These are phyloP conservation scores for Sphagnurus paluster DNA, from an alignment of 1,284 basidiomycete genomes.

Conservation along the genomic window DNA sequence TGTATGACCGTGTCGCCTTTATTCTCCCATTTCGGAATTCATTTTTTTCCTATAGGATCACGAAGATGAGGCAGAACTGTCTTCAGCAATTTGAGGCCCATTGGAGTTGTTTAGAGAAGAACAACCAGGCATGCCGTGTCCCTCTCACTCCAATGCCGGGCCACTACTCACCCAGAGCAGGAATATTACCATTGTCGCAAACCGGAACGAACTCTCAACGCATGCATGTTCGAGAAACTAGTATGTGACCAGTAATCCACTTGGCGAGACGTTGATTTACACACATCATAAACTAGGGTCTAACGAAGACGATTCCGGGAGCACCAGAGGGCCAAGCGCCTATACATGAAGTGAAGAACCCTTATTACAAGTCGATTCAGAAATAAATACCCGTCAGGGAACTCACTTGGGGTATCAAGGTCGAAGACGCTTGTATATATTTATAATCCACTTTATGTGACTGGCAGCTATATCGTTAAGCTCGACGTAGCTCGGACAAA, in stretches of 20 bases:
- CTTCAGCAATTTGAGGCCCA: conserved; percentile 88
- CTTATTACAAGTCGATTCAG: conserved; percentile 79
- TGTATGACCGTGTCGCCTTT: conserved; percentile 56
- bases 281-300: too few species aligned
- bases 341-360: conserved; percentile 89
- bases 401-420: not conserved
- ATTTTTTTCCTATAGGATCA: conserved; percentile 58
- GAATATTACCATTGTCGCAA: conserved; percentile 92
- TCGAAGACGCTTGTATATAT: conserved; percentile 22
- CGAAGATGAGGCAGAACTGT: conserved; percentile 93
- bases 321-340: conserved; percentile 82
- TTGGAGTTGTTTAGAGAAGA: conserved; percentile 93
- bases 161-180: conserved; percentile 39
- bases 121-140: conserved; percentile 79
- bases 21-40: not conserved
- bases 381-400: conserved; percentile 30
- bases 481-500: too few species aligned
- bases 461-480: too few species aligned
- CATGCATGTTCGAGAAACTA: conserved; percentile 96
- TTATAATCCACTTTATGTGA: conserved; percentile 13
- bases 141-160: conserved; percentile 2
- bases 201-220: conserved; percentile 87
- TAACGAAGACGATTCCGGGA: conserved; percentile 92
- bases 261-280: too few species aligned
- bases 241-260: too few species aligned